Evolutionary conservation across 352 stramenopile genomes (phyloP).

Genomic region (Globisporangium polare): DNA sequence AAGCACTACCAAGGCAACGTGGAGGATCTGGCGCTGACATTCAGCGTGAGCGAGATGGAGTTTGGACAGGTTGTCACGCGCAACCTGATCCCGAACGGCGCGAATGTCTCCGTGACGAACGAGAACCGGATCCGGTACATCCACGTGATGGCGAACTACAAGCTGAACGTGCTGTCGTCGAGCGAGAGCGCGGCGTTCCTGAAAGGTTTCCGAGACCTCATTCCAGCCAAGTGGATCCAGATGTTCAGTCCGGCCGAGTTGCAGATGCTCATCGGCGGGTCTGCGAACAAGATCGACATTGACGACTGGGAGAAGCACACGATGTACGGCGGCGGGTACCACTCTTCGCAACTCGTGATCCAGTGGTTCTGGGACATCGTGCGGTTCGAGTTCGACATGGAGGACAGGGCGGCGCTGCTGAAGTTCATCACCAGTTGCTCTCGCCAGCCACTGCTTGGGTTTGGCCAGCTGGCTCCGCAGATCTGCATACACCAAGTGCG

Average conservation of each 20-base stretch:
- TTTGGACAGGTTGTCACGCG: conserved; percentile 57
- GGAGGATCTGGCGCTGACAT: conserved; percentile 91
- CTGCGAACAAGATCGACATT: conserved; percentile 91
- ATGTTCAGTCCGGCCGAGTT: conserved; percentile 91
- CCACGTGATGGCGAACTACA: conserved; percentile 95
- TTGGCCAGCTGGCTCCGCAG: conserved; percentile 89
- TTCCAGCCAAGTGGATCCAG: conserved; percentile 71
- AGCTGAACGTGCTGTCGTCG: conserved; percentile 89
- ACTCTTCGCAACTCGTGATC: conserved; percentile 69
- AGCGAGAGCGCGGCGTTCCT: conserved; percentile 61
- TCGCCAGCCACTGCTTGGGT: conserved; percentile 93
- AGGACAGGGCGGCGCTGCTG: conserved; percentile 90
- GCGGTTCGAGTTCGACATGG: conserved; percentile 59
- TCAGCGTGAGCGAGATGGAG: conserved; percentile 84
- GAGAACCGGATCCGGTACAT: conserved; percentile 96
- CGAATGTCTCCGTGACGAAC: conserved; percentile 88
- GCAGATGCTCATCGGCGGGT: conserved; percentile 91
- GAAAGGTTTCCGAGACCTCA: conserved; percentile 69
- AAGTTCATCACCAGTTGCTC: conserved; percentile 95
- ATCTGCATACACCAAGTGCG: conserved; percentile 93
- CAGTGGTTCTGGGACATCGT: conserved; percentile 84
- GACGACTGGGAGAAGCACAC: conserved; percentile 93
- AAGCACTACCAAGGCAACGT: conserved; percentile 94
- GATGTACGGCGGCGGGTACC: conserved; percentile 93
- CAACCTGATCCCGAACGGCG: conserved; percentile 84